Evolutionary conservation across 495 filamentous ascomycete genomes (phyloP), one percentile per base, ranked within the genome.

Genomic region (Penicillium longicatenatum): DNA sequence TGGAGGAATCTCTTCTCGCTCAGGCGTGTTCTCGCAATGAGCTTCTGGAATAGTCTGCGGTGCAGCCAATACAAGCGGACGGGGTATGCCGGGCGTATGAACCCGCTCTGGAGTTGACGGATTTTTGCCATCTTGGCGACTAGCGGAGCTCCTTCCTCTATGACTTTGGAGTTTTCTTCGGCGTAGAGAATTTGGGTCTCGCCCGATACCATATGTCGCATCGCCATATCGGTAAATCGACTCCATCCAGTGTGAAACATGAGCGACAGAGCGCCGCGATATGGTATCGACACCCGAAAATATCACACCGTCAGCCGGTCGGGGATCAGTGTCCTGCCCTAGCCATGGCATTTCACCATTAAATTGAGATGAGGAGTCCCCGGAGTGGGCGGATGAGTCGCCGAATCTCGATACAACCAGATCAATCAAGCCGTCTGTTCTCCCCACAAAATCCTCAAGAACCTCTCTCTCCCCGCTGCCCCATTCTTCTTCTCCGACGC

Each of bases 401-500:
- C 92, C 94, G 71, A 93, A 97, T 63, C 87, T 84, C 7, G 89
- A 91, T 6, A 97, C 91, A 46, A 97, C 76, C 50, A 98, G 61
- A 70, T 98, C 94, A 19, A 96, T 82, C 55, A 86, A 84, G 29
- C 81, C 94, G 70, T 74, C 90, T 59, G 69, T 84, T 70, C 69
- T 75, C 17, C 71, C 57, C 9, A 90, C 84, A 63, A 96, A 86
- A 17, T 89, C 91, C 69, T 96, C 94, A 2, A 99, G 77, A 1
- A 97, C 93, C 63, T 92, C 92, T 64, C 93, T 76, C 74, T 96
- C 92, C 14, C 91, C 91, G 61, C 91, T 96, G 2, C 93, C 92
- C 76, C 92, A 86, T 57, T 96, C 90, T 73, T 97, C 92, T 66
- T 96, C 92, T 30, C 93, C 94, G 12, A 97, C 92, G 1, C 95